phyloP scores from a whole-genome alignment of 2,329 filamentous ascomycete species.

The Lachnellula hyalina region DNA sequence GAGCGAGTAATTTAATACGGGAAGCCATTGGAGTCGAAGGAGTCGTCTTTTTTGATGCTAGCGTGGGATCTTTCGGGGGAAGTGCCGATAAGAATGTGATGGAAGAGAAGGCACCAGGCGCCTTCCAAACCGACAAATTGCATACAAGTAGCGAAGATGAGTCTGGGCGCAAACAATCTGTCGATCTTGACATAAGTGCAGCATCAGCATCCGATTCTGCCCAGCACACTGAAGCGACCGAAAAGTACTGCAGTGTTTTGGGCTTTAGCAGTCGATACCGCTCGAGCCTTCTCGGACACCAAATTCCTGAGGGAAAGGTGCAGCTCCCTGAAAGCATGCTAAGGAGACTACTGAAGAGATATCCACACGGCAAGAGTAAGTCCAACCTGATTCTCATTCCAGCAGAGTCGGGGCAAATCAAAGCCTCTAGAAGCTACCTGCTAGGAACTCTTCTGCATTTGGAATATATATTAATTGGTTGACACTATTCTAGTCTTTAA shows the following conservation, averaged over 20 bases:
- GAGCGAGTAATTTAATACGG: conserved; percentile 29
- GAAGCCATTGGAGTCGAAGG: conserved; percentile 30
- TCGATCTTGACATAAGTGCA: conserved; percentile 10
- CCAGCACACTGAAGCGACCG: conserved; percentile 2
- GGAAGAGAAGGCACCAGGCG: conserved; percentile 24
- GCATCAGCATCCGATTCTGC: not conserved
- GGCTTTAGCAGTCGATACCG: conserved; percentile 27
- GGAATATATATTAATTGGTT: not conserved
- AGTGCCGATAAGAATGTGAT: conserved; percentile 19
- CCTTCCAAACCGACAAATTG: conserved; percentile 17
- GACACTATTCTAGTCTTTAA: conserved; percentile 20
- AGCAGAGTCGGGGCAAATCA: not conserved
- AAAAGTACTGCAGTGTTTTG: conserved; percentile 26
- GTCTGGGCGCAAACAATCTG: conserved; percentile 9
- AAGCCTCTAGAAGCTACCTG: not conserved
- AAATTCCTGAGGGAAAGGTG: conserved; percentile 16
- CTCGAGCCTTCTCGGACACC: conserved; percentile 25
- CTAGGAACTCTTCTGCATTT: not conserved
- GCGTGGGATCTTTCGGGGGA: conserved; percentile 26
- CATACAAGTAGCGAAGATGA: conserved; percentile 28
- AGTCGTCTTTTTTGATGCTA: conserved; percentile 28
- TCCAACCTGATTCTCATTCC: not conserved
- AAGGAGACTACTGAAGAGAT: conserved; percentile 27
- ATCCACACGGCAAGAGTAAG: conserved; percentile 27
- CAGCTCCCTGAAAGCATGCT: conserved; percentile 23